phyloP scores from a whole-genome alignment of 441 rosid species.

The Adansonia grandidieri region DNA sequence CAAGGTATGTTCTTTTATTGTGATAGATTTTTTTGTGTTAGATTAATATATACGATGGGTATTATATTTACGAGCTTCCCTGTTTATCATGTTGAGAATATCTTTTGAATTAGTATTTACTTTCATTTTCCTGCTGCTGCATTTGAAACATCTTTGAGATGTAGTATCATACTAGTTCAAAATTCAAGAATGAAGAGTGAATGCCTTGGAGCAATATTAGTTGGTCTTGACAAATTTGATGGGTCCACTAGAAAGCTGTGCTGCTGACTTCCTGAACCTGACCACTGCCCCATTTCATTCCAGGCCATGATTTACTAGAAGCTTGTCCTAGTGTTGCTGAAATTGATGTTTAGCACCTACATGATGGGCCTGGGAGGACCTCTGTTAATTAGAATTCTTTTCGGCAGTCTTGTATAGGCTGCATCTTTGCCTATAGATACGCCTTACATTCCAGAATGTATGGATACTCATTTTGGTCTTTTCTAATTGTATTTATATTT shows the following conservation, averaged over 20 bases:
- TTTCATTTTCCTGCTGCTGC: neutral
- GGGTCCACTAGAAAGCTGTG: conserved; percentile 15
- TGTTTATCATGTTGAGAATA: neutral
- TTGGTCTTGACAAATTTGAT: neutral
- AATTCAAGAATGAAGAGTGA: neutral
- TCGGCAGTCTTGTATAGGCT: conserved; percentile 18
- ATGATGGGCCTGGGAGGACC: conserved; percentile 8
- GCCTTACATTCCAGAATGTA: conserved; percentile 1
- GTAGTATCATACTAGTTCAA: neutral
- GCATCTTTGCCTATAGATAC: neutral
- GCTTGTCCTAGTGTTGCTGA: neutral
- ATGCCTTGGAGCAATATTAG: neutral
- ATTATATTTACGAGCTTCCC: neutral
- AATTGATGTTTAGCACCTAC: neutral
- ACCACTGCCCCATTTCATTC: neutral
- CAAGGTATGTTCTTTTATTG: conserved; percentile 60
- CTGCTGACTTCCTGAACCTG: neutral
- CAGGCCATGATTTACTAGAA: neutral
- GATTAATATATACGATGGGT: neutral
- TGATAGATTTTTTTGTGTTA: conserved; percentile 14
- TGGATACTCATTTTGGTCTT: conserved; percentile 1
- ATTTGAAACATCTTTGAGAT: conserved; percentile 18
- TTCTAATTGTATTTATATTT: neutral
- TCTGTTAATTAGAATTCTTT: conserved; percentile 6
- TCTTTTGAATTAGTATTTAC: conserved; percentile 3